phyloP scores from a whole-genome alignment of 2,329 filamentous ascomycete genomes.

The Phyllosticta paracitricarpa region DNA sequence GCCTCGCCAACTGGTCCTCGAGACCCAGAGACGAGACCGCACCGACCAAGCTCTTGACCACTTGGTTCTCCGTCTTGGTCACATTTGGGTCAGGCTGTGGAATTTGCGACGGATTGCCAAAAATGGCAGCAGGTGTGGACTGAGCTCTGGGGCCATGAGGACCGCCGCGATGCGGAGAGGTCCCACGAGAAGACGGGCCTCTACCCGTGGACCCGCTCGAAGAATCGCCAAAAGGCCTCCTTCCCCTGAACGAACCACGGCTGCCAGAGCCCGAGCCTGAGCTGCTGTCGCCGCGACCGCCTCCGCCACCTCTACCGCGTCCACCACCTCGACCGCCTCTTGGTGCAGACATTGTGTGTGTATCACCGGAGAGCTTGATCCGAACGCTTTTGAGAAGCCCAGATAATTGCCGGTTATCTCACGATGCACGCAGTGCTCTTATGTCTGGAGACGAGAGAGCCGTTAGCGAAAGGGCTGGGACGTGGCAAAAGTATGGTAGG shows the following conservation, averaged over 20 bases:
- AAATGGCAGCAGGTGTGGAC: constrained; percentile 6
- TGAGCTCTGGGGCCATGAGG: constrained; percentile 1
- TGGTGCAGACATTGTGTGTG: constrained; percentile 2
- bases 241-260: constrained; percentile 6
- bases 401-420: neutral
- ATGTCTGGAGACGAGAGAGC: neutral
- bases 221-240: constrained; percentile 3
- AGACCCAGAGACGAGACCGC: constrained; percentile 18
- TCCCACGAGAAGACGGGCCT: constrained; percentile 4
- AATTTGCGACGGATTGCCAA: neutral
- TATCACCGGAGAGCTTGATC: neutral
- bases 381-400: too few species aligned
- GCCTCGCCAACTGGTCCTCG: constrained; percentile 16
- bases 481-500: neutral
- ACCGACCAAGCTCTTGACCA: constrained; percentile 17
- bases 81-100: constrained; percentile 12
- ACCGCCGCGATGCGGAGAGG: constrained; percentile 4
- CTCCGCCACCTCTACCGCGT: constrained; percentile 10
- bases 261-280: constrained; percentile 6
- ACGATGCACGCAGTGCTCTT: neutral
- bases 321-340: constrained; percentile 10
- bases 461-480: neutral
- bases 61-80: constrained; percentile 20
- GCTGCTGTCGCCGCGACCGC: constrained; percentile 12
- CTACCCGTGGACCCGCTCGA: constrained; percentile 2